Percentiles rank a stretch among this genome's conserved stretches.
Evolutionary conservation across 805 yeast species (phyloP).

Genomic region (Candida boleticola): DNA sequence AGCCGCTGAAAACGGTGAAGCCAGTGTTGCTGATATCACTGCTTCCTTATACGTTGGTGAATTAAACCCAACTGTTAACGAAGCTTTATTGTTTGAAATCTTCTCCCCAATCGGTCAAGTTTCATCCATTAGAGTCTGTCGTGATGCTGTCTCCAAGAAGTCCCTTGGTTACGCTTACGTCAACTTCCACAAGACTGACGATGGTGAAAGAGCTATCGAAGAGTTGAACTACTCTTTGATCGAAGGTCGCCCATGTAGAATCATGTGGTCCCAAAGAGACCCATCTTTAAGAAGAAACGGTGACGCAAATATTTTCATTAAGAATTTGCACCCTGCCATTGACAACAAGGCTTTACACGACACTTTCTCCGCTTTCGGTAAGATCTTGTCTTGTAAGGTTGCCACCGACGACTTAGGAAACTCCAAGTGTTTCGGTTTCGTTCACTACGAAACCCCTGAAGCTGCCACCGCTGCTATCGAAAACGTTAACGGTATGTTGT

Average conservation of each 20-base stretch:
- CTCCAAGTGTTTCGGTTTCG: slow-evolving; percentile 96
- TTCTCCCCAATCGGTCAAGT: slow-evolving; percentile 95
- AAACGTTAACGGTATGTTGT: slow-evolving; percentile 96
- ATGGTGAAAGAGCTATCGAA: slow-evolving; percentile 92
- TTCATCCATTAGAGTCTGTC: slow-evolving; percentile 95
- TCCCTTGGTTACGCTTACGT: slow-evolving; percentile 98
- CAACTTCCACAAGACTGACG: slow-evolving; percentile 84
- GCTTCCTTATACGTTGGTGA: slow-evolving; percentile 98
- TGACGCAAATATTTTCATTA: slow-evolving; percentile 94
- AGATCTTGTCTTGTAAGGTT: slow-evolving; percentile 93
- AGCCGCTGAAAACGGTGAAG: slow-evolving; percentile 25
- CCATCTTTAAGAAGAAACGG: slow-evolving; percentile 94
- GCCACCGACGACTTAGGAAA: slow-evolving; percentile 90
- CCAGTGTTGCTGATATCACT: slow-evolving; percentile 52
- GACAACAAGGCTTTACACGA: slow-evolving; percentile 99
- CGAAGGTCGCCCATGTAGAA: slow-evolving; percentile 96
- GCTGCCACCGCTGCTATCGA: slow-evolving; percentile 94
- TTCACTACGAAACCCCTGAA: slow-evolving; percentile 91
- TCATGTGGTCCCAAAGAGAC: slow-evolving; percentile 99
- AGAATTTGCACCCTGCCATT: slow-evolving; percentile 96
- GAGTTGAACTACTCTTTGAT: slow-evolving; percentile 91
- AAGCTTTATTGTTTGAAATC: slow-evolving; percentile 90
- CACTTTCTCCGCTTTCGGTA: slow-evolving; percentile 96
- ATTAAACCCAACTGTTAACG: slow-evolving; percentile 87
- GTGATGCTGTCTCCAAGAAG: slow-evolving; percentile 95